Conservation (phyloP, 2,329 filamentous ascomycete species). For the Trichoderma cornu-damae region DNA sequence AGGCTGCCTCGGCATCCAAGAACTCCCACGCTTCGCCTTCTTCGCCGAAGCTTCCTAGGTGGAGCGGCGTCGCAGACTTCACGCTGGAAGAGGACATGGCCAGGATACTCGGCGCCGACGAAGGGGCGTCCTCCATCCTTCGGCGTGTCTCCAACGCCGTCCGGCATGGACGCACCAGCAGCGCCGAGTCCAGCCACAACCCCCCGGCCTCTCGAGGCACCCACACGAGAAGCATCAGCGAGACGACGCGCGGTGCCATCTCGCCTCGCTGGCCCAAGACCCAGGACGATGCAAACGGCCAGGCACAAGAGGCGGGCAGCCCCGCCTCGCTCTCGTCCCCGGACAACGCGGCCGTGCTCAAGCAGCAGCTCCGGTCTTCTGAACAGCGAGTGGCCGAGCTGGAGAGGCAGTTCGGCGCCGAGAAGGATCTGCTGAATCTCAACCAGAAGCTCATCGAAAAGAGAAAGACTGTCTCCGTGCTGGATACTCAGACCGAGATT, state of each 20-base stretch:
- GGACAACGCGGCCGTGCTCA: constrained; percentile 63
- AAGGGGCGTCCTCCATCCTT: constrained; percentile 72
- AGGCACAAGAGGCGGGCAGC: constrained; percentile 62
- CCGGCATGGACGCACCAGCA: constrained; percentile 85
- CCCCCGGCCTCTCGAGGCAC: constrained; percentile 37
- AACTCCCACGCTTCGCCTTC: constrained; percentile 37
- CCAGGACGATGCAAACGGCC: constrained; percentile 51
- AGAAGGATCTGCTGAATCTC: constrained; percentile 65
- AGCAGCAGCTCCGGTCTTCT: constrained; percentile 71
- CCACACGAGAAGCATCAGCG: constrained; percentile 60
- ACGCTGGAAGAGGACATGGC: constrained; percentile 95
- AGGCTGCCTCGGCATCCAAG: constrained; percentile 42
- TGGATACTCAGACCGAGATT: constrained; percentile 92
- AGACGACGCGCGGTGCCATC: constrained; percentile 58
- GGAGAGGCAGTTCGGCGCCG: constrained; percentile 66
- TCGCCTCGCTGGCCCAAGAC: constrained; percentile 69
- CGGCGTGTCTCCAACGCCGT: constrained; percentile 90
- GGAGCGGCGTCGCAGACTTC: constrained; percentile 79
- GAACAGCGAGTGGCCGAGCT: constrained; percentile 84
- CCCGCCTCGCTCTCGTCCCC: constrained; percentile 60
- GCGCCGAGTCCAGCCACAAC: constrained; percentile 54
- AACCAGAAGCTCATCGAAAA: constrained; percentile 89
- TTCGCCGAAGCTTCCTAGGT: constrained; percentile 65
- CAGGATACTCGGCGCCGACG: constrained; percentile 75
- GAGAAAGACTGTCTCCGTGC: constrained; percentile 86